Percentiles rank a stretch among this genome's conserved stretches.
These are phyloP conservation scores for Penicillium paradoxum DNA, from an alignment of 495 filamentous ascomycete genomes.

Conservation along the genomic window DNA sequence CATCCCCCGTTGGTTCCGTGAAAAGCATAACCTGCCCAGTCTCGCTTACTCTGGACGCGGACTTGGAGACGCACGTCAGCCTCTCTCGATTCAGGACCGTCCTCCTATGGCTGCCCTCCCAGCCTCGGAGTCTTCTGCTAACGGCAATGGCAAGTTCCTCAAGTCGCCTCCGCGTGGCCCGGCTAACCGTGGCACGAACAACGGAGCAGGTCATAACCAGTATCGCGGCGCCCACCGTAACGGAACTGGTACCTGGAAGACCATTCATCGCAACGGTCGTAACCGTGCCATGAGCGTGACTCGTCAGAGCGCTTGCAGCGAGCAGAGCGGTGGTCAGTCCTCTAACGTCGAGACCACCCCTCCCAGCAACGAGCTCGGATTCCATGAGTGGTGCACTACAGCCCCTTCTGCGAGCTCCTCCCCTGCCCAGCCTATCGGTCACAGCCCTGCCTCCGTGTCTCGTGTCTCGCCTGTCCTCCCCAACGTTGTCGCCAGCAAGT, in stretches of 20 bases:
- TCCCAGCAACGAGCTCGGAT: background rate
- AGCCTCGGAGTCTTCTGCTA: background rate
- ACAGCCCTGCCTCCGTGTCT: background rate
- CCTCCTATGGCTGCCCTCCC: slow-evolving; percentile 16
- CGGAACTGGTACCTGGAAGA: background rate
- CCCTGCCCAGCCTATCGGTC: background rate
- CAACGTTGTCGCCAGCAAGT: background rate
- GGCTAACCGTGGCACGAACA: background rate
- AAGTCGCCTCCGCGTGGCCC: slow-evolving; percentile 4
- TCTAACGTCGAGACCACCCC: too few species aligned
- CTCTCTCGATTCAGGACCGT: slow-evolving; percentile 10
- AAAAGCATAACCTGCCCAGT: slow-evolving; percentile 36
- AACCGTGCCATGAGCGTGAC: background rate
- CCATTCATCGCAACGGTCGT: background rate
- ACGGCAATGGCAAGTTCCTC: background rate
- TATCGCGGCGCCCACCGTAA: background rate
- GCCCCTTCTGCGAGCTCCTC: background rate
- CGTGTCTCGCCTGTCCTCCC: background rate
- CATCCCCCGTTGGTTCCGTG: slow-evolving; percentile 54
- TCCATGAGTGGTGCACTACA: background rate
- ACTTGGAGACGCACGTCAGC: slow-evolving; percentile 13
- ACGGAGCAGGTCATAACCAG: background rate
- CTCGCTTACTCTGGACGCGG: slow-evolving; percentile 8
- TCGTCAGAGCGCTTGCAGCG: background rate
- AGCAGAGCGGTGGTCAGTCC: background rate